These are phyloP conservation scores for Cucurbita maxima DNA, from an alignment of 306 rosid genomes.

Conservation along the genomic window DNA sequence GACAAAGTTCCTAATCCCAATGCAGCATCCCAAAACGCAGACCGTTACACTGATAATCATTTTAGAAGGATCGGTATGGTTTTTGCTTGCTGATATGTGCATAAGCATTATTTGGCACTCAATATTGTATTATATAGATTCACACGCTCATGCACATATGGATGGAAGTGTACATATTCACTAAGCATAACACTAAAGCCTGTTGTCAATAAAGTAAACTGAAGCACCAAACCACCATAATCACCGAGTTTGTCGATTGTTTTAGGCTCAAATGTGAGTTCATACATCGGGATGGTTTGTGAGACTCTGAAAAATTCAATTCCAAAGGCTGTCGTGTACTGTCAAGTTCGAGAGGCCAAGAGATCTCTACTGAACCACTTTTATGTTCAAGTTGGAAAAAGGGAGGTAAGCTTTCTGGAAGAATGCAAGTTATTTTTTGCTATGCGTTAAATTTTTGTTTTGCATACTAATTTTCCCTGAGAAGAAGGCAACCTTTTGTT, in stretches of 20 bases:
- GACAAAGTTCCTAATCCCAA: constrained; percentile 43
- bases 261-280: constrained; percentile 79
- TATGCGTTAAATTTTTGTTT: neutral
- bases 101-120: neutral
- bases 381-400: constrained; percentile 68
- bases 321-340: constrained; percentile 95
- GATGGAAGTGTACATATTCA: neutral
- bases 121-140: neutral
- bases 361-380: constrained; percentile 72
- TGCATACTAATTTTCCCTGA: neutral
- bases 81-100: neutral
- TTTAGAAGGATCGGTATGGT: constrained; percentile 73
- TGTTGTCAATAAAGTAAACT: neutral
- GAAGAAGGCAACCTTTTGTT: neutral
- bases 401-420: constrained; percentile 46
- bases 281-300: constrained; percentile 77
- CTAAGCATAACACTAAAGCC: neutral
- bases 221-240: neutral
- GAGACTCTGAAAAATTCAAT: constrained; percentile 72
- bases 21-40: constrained; percentile 32
- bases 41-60: constrained; percentile 53
- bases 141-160: neutral
- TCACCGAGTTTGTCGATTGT: constrained; percentile 10
- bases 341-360: constrained; percentile 99
- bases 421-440: neutral